Evolutionary conservation across 805 yeast genomes (phyloP).

Genomic region (Saccharomyces jurei): DNA sequence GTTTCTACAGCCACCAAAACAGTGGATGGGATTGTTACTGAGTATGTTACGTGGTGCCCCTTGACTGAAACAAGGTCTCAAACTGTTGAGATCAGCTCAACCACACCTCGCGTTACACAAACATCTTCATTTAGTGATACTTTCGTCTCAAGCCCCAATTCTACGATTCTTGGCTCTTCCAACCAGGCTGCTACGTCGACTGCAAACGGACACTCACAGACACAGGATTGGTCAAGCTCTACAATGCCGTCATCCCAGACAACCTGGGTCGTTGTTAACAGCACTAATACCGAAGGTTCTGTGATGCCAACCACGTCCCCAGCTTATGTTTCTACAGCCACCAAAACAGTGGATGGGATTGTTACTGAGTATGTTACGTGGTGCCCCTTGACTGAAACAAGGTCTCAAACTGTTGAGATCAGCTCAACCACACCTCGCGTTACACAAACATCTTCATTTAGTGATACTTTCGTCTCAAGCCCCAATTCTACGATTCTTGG

Average conservation of each 20-base stretch:
- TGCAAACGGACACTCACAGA: constrained; percentile 1
- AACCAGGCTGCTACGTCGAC: constrained; percentile 1
- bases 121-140: neutral
- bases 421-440: neutral
- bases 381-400: constrained; percentile 26
- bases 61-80: constrained; percentile 4
- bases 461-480: neutral
- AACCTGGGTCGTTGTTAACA: neutral
- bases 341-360: constrained; percentile 19
- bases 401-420: neutral
- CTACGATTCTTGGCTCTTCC: neutral
- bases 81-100: neutral
- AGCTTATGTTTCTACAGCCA: constrained; percentile 10
- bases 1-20: constrained; percentile 17
- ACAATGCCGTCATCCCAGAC: neutral
- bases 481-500: neutral
- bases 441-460: neutral
- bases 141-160: neutral
- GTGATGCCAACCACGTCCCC: neutral
- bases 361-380: constrained; percentile 30
- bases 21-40: constrained; percentile 19
- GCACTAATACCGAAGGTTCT: neutral
- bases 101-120: neutral
- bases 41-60: constrained; percentile 35
- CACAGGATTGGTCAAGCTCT: neutral